Conservation (phyloP, 2,329 filamentous ascomycete species). For the Biscogniauxia sp. region DNA sequence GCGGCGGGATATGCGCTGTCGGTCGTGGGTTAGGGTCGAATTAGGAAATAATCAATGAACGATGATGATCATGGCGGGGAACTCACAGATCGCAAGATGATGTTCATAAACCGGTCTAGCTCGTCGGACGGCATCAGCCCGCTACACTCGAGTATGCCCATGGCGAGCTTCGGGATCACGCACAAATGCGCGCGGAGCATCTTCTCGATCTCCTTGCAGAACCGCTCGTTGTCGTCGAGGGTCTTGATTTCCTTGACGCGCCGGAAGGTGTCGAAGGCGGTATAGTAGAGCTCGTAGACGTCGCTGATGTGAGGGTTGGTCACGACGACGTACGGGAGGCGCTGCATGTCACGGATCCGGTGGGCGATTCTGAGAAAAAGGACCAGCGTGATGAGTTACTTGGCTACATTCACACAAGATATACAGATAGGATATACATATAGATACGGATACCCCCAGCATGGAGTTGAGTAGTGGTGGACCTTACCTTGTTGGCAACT, state of each 20-base stretch:
- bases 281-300: conserved; percentile 95
- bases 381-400: neutral
- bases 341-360: conserved; percentile 95
- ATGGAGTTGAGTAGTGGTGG: neutral
- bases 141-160: conserved; percentile 89
- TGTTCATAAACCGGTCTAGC: conserved; percentile 94
- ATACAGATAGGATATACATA: neutral
- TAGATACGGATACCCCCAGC: no score
- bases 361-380: conserved; percentile 69
- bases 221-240: conserved; percentile 82
- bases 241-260: conserved; percentile 79
- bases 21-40: neutral
- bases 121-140: conserved; percentile 76
- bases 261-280: conserved; percentile 89
- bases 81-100: conserved; percentile 79
- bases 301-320: conserved; percentile 92
- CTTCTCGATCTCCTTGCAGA: conserved; percentile 76
- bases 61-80: neutral
- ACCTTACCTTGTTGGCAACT: conserved; percentile 76
- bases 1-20: conserved; percentile 83
- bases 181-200: conserved; percentile 85
- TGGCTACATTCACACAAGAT: neutral
- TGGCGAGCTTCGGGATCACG: conserved; percentile 90
- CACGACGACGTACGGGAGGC: conserved; percentile 90
- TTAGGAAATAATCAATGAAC: neutral